Evolutionary conservation across 306 rosid genomes (phyloP).

Genomic region (Rosa chinensis): DNA sequence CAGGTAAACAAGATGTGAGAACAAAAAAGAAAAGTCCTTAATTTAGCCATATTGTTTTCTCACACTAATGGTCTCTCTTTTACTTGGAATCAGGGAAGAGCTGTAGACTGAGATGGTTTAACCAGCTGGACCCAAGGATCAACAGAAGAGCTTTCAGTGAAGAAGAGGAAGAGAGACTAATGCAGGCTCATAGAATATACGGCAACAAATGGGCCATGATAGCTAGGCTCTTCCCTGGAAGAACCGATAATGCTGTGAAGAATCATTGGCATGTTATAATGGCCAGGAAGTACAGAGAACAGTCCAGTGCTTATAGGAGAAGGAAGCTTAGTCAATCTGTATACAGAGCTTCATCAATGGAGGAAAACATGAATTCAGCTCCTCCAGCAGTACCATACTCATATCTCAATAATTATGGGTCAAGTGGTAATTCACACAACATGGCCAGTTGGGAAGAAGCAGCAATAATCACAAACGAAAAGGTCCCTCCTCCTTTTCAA

Average conservation of each 20-base stretch:
- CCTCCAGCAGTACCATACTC: conserved; percentile 26
- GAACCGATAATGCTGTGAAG: conserved; percentile 97
- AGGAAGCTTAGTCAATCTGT: conserved; percentile 73
- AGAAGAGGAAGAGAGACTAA: conserved; percentile 90
- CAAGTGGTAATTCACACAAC: conserved; percentile 32
- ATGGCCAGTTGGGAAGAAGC: conserved; percentile 43
- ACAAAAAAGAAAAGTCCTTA: neutral
- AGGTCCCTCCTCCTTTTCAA: conserved; percentile 48
- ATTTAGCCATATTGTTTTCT: neutral
- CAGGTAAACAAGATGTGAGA: conserved; percentile 47
- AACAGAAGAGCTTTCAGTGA: conserved; percentile 85
- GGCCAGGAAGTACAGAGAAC: conserved; percentile 94
- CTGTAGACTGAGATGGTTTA: conserved; percentile 95
- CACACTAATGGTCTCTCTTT: neutral
- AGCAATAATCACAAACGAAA: conserved; percentile 33
- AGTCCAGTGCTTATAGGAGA: conserved; percentile 82
- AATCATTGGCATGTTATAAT: conserved; percentile 99
- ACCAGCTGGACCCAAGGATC: conserved; percentile 97
- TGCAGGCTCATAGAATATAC: conserved; percentile 93
- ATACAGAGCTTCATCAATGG: conserved; percentile 48
- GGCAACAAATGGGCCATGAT: conserved; percentile 99
- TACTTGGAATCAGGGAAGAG: conserved; percentile 61
- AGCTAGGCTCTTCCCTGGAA: conserved; percentile 93
- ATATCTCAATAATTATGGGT: conserved; percentile 35
- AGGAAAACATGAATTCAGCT: conserved; percentile 32